A percentile compares a stretch with the other conserved stretches of the same genome.
Conservation (phyloP, 306 rosid species). For the Trifolium dubium region DNA sequence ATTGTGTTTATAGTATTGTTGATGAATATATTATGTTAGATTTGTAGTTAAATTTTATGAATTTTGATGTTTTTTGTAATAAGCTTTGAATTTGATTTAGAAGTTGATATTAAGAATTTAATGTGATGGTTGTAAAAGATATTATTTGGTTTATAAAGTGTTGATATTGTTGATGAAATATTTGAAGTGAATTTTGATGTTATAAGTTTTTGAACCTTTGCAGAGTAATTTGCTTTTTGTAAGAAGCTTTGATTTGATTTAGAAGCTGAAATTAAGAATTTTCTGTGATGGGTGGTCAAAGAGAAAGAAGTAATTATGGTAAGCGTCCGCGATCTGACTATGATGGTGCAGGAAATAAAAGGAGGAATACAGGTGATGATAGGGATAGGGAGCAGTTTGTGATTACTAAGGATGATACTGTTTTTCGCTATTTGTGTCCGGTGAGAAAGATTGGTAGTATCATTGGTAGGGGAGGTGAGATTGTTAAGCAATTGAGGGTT, state of each 20-base stretch:
- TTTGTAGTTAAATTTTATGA: slow-evolving; percentile 1
- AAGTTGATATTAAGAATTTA: slow-evolving; percentile 37
- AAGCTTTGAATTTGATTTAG: slow-evolving; percentile 31
- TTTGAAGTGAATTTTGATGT: background rate
- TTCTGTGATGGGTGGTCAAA: slow-evolving; percentile 74
- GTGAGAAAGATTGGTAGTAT: slow-evolving; percentile 89
- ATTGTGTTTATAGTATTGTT: background rate
- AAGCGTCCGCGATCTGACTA: slow-evolving; percentile 79
- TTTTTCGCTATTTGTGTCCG: slow-evolving; percentile 82
- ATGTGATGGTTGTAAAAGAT: slow-evolving; percentile 42
- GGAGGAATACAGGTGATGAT: slow-evolving; percentile 83
- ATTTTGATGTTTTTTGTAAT: slow-evolving; percentile 9
- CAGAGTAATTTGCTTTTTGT: background rate
- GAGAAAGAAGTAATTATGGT: slow-evolving; percentile 71
- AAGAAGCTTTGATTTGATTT: slow-evolving; percentile 28
- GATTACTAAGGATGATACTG: slow-evolving; percentile 82
- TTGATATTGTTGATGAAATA: background rate
- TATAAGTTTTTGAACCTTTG: background rate
- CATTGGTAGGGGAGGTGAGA: slow-evolving; percentile 99
- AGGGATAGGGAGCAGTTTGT: slow-evolving; percentile 90
- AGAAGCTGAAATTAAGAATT: slow-evolving; percentile 38
- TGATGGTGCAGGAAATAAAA: slow-evolving; percentile 73
- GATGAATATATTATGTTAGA: background rate
- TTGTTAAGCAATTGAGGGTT: slow-evolving; percentile 86
- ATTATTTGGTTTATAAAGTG: background rate